Percentiles rank a stretch among this genome's conserved stretches.
Evolutionary conservation across 805 yeast species (phyloP).

Genomic region (Candida sakaeoensis): DNA sequence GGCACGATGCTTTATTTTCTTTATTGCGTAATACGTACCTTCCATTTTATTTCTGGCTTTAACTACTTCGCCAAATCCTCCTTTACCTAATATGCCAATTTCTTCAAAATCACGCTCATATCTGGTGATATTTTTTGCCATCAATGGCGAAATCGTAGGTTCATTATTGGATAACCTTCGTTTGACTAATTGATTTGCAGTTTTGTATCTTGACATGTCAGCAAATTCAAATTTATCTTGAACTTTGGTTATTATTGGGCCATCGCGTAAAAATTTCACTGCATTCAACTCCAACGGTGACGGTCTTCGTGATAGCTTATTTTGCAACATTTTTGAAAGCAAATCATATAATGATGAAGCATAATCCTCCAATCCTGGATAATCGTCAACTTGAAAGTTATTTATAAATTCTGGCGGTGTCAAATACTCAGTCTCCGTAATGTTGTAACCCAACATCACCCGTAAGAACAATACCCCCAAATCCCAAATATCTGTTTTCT

Average conservation of each 20-base stretch:
- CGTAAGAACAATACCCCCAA: conserved; percentile 68
- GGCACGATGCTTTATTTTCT: conserved; percentile 80
- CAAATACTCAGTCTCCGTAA: conserved; percentile 58
- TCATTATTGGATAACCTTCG: conserved; percentile 23
- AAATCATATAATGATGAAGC: conserved; percentile 65
- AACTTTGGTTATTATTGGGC: conserved; percentile 36
- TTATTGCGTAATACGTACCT: conserved; percentile 92
- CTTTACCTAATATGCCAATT: conserved; percentile 83
- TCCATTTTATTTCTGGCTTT: conserved; percentile 91
- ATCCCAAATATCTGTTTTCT: conserved; percentile 91
- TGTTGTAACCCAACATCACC: conserved; percentile 45
- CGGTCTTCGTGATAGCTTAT: conserved; percentile 66
- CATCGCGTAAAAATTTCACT: conserved; percentile 74
- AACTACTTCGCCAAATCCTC: conserved; percentile 98
- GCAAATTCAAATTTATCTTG: neutral
- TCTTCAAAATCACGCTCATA: conserved; percentile 95
- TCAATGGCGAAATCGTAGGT: neutral
- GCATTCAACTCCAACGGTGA: conserved; percentile 84
- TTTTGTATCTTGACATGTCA: neutral
- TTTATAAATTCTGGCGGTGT: conserved; percentile 39
- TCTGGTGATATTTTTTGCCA: conserved; percentile 46
- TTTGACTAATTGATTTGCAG: conserved; percentile 6
- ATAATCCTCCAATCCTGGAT: conserved; percentile 61
- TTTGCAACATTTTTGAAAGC: conserved; percentile 59
- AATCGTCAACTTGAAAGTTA: conserved; percentile 26